These are phyloP conservation scores for Aspergillus haitiensis DNA, from an alignment of 495 filamentous ascomycete species.

Conservation along the genomic window DNA sequence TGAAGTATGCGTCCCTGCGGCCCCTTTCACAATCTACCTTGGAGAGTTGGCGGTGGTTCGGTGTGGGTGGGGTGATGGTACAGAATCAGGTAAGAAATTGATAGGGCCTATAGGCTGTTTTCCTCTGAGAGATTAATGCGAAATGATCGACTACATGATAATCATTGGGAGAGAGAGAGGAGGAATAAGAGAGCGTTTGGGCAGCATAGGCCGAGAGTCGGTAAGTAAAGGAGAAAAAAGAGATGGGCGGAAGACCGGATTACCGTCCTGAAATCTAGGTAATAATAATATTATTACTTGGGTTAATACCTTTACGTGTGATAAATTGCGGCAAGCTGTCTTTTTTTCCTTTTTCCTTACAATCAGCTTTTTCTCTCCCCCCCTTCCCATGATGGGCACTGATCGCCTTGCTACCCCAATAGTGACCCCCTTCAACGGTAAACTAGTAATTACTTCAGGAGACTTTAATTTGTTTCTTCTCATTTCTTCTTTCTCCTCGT, in stretches of 20 bases:
- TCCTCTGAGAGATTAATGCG: background rate
- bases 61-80: background rate
- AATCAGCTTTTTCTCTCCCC: background rate
- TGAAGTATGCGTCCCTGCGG: slow-evolving; percentile 7
- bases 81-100: background rate
- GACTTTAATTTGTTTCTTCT: background rate
- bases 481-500: background rate
- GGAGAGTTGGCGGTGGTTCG: background rate
- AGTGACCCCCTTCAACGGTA: slow-evolving; percentile 6
- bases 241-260: slow-evolving; percentile 3
- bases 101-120: background rate
- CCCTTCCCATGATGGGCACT: background rate
- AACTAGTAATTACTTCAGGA: background rate
- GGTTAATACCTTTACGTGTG: background rate
- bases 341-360: background rate
- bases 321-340: background rate
- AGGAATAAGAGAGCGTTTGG: slow-evolving; percentile 2
- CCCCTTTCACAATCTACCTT: slow-evolving; percentile 2
- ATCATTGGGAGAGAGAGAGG: background rate
- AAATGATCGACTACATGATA: slow-evolving; percentile 1
- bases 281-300: background rate
- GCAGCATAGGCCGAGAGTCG: background rate
- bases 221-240: slow-evolving; percentile 5
- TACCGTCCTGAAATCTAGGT: background rate
- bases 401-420: slow-evolving; percentile 1